Evolutionary conservation across 2,329 filamentous ascomycete genomes (phyloP).

Genomic region (Coniosporium tulheliwenetii): DNA sequence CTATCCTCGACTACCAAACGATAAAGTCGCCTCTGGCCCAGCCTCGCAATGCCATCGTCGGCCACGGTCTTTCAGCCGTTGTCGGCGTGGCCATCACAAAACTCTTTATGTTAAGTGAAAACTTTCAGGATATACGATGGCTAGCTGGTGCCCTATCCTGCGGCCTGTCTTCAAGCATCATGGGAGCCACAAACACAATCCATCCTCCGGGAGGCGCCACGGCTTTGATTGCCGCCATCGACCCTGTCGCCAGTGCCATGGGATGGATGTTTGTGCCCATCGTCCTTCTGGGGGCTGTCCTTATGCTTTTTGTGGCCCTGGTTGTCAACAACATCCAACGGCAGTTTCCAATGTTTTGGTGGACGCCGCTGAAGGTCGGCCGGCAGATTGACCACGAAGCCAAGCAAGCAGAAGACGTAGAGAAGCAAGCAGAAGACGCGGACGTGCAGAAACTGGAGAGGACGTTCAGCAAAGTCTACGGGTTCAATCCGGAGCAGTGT

Average conservation of each 20-base stretch:
- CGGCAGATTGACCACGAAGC: conserved; percentile 10
- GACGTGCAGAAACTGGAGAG: conserved; percentile 5
- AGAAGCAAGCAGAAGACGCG: conserved; percentile 5
- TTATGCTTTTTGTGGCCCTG: conserved; percentile 27
- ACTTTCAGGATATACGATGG: conserved; percentile 25
- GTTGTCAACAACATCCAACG: conserved; percentile 30
- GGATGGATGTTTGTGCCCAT: conserved; percentile 30
- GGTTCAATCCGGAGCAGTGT: conserved; percentile 6
- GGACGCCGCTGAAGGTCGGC: conserved; percentile 25
- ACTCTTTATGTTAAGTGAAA: conserved; percentile 22
- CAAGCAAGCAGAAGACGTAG: not conserved
- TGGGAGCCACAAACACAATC: conserved; percentile 31
- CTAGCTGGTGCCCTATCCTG: conserved; percentile 28
- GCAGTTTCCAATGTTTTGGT: conserved; percentile 33
- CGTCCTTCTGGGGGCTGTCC: conserved; percentile 22
- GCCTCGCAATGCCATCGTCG: conserved; percentile 28
- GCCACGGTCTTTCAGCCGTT: conserved; percentile 28
- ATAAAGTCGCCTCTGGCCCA: conserved; percentile 31
- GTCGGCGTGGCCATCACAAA: conserved; percentile 29
- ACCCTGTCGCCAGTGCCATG: conserved; percentile 22
- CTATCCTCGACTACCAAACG: conserved; percentile 31
- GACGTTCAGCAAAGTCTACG: conserved; percentile 3
- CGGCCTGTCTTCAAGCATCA: conserved; percentile 25
- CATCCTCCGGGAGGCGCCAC: conserved; percentile 36
- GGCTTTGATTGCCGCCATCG: conserved; percentile 27